These are phyloP conservation scores for Meripilus lineatus DNA, from an alignment of 1,284 basidiomycete genomes.

Conservation along the genomic window DNA sequence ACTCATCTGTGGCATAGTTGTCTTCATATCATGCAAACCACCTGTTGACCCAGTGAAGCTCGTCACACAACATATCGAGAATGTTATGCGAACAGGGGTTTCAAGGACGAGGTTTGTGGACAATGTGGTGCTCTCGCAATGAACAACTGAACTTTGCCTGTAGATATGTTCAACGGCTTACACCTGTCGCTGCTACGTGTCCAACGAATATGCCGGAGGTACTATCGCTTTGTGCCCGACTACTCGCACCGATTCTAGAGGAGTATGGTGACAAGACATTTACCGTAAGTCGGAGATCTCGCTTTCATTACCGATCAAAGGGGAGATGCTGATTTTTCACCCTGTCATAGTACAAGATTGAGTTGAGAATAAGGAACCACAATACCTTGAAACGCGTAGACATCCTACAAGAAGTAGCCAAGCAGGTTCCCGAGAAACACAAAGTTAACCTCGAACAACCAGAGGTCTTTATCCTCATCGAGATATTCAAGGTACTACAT, in stretches of 20 bases:
- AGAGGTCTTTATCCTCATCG: slow-evolving; percentile 68
- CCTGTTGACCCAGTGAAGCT: slow-evolving; percentile 76
- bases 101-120: slow-evolving; percentile 59
- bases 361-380: slow-evolving; percentile 70
- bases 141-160: no score
- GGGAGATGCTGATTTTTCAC: neutral
- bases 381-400: slow-evolving; percentile 51
- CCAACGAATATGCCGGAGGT: slow-evolving; percentile 67
- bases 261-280: slow-evolving; percentile 38
- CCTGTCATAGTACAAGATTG: slow-evolving; percentile 66
- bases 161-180: slow-evolving; percentile 65
- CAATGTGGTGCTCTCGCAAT: neutral
- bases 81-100: slow-evolving; percentile 56
- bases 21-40: slow-evolving; percentile 73
- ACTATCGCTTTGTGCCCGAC: slow-evolving; percentile 47
- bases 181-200: slow-evolving; percentile 64
- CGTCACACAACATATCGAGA: slow-evolving; percentile 58
- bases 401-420: slow-evolving; percentile 63
- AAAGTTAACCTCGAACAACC: slow-evolving; percentile 63
- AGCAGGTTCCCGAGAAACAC: slow-evolving; percentile 61
- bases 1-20: slow-evolving; percentile 39
- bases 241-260: slow-evolving; percentile 49
- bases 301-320: neutral
- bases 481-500: slow-evolving; percentile 69
- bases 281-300: slow-evolving; percentile 29